phyloP scores from a whole-genome alignment of 2,329 filamentous ascomycete genomes.

The Fusarium tjaetaba region DNA sequence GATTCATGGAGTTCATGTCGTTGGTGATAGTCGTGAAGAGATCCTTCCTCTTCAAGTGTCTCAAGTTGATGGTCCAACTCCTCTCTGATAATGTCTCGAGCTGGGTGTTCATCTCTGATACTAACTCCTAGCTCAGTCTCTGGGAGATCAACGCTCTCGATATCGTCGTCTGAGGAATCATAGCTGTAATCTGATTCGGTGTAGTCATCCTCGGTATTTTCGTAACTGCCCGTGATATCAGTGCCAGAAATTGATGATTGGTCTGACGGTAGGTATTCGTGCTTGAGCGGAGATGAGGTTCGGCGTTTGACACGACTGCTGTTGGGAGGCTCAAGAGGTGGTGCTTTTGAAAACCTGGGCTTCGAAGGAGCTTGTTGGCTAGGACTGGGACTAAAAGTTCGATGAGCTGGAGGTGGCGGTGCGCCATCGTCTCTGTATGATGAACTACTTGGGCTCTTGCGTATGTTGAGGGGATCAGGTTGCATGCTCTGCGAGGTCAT shows the following conservation, averaged over 20 bases:
- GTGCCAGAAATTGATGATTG: slow-evolving; percentile 68
- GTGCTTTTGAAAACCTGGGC: slow-evolving; percentile 49
- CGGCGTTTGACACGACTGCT: slow-evolving; percentile 68
- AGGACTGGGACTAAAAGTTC: slow-evolving; percentile 51
- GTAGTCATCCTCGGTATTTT: slow-evolving; percentile 52
- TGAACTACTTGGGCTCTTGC: slow-evolving; percentile 45
- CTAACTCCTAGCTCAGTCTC: slow-evolving; percentile 68
- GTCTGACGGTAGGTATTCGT: slow-evolving; percentile 92
- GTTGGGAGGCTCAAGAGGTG: slow-evolving; percentile 58
- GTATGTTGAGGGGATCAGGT: slow-evolving; percentile 51
- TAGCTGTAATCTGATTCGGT: slow-evolving; percentile 62
- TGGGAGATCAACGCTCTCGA: slow-evolving; percentile 69
- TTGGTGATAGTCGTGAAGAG: slow-evolving; percentile 14
- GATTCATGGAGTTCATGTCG: slow-evolving; percentile 49
- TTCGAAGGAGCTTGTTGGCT: slow-evolving; percentile 41
- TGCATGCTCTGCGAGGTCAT: slow-evolving; percentile 51
- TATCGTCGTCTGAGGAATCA: slow-evolving; percentile 63
- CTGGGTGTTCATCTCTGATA: slow-evolving; percentile 62
- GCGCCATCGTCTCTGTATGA: slow-evolving; percentile 63
- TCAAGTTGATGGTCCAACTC: slow-evolving; percentile 50
- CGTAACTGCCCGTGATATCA: slow-evolving; percentile 62
- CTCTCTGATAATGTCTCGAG: slow-evolving; percentile 48
- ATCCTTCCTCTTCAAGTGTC: slow-evolving; percentile 31
- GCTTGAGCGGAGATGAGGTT: slow-evolving; percentile 92
- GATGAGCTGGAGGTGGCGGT: slow-evolving; percentile 64